Evolutionary conservation across 108 stramenopile genomes (phyloP).

Genomic region (Stephanodiscus triporus): DNA sequence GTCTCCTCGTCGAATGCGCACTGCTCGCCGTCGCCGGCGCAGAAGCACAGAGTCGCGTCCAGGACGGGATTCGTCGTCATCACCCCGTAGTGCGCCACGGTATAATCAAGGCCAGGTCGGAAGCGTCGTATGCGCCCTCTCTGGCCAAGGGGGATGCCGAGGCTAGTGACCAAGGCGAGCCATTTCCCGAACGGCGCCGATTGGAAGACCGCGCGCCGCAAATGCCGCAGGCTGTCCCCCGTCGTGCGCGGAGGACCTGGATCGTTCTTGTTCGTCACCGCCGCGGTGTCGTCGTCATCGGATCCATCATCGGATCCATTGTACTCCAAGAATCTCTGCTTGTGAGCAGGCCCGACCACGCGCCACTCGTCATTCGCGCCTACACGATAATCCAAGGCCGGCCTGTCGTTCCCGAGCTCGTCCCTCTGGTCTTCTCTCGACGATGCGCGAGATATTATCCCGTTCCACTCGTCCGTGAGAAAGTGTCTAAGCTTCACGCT

Average conservation of each 20-base stretch:
- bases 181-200: slow-evolving; percentile 66
- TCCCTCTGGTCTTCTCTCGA: slow-evolving; percentile 51
- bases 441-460: slow-evolving; percentile 40
- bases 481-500: slow-evolving; percentile 83
- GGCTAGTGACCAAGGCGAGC: slow-evolving; percentile 60
- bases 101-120: slow-evolving; percentile 96
- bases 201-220: slow-evolving; percentile 60
- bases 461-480: slow-evolving; percentile 58
- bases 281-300: neutral
- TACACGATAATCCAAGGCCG: slow-evolving; percentile 59
- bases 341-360: slow-evolving; percentile 91
- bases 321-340: slow-evolving; percentile 87
- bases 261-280: slow-evolving; percentile 18
- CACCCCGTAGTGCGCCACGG: slow-evolving; percentile 93
- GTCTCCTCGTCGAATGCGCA: slow-evolving; percentile 51
- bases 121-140: slow-evolving; percentile 85
- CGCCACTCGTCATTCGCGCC: slow-evolving; percentile 78
- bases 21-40: slow-evolving; percentile 64
- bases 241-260: slow-evolving; percentile 1
- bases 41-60: slow-evolving; percentile 89
- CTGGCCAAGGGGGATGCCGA: slow-evolving; percentile 67
- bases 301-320: neutral
- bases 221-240: slow-evolving; percentile 51
- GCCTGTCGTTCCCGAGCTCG: slow-evolving; percentile 57
- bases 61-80: slow-evolving; percentile 70